phyloP scores from a whole-genome alignment of 1,284 basidiomycete species.

The Papiliotrema terrestris region DNA sequence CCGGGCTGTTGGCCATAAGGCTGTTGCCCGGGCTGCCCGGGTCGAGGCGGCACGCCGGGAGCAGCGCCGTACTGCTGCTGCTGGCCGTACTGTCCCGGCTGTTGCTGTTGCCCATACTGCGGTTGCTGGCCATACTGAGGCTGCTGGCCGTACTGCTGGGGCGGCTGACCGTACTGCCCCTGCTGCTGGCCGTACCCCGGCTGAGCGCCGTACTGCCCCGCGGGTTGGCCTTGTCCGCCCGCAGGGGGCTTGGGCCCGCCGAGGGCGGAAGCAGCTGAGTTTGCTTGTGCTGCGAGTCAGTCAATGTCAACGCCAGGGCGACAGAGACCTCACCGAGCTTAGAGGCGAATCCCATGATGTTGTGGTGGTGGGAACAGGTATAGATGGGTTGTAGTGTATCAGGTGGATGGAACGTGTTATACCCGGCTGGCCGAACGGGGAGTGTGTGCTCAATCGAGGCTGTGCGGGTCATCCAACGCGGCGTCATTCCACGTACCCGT shows the following conservation, averaged over 20 bases:
- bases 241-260: neutral
- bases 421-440: too few relatives aligned
- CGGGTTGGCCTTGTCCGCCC: constrained; percentile 3
- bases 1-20: constrained; percentile 6
- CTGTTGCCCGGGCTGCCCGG: neutral
- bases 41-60: neutral
- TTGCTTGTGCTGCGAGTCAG: constrained; percentile 6
- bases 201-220: too few relatives aligned
- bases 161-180: neutral
- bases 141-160: constrained; percentile 1
- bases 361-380: neutral
- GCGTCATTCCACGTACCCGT: too few relatives aligned
- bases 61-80: neutral
- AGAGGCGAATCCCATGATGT: constrained; percentile 14
- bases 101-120: constrained; percentile 6
- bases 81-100: constrained; percentile 7
- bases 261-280: constrained; percentile 3
- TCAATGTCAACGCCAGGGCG: neutral
- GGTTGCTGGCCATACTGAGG: neutral
- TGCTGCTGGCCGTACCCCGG: neutral
- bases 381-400: too few relatives aligned
- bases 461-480: too few relatives aligned
- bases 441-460: too few relatives aligned
- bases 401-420: too few relatives aligned
- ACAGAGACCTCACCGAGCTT: constrained; percentile 9